A percentile compares a stretch with the other conserved stretches of the same genome.
Conservation (phyloP, 2,329 filamentous ascomycete genomes). For the Tolypocladium nubicola region DNA sequence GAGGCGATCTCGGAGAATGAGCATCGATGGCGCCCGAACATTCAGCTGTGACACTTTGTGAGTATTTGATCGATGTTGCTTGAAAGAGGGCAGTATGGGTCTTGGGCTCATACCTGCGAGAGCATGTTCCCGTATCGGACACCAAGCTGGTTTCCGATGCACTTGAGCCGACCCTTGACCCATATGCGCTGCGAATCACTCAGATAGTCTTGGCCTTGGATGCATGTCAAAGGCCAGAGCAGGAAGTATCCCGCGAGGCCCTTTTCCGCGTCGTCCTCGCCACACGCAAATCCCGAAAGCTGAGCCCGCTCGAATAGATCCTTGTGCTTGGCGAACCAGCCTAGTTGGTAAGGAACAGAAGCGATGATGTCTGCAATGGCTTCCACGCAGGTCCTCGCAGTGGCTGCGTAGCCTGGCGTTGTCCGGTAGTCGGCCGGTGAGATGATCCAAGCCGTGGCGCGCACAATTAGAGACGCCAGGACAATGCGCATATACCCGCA, state of each 20-base stretch:
- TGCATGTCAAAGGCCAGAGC: slow-evolving; percentile 44
- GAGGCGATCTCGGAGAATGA: slow-evolving; percentile 38
- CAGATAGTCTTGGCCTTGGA: slow-evolving; percentile 44
- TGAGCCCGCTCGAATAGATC: slow-evolving; percentile 26
- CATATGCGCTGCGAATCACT: slow-evolving; percentile 47
- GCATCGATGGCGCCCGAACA: slow-evolving; percentile 49
- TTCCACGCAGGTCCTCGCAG: slow-evolving; percentile 36
- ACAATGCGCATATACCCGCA: slow-evolving; percentile 40
- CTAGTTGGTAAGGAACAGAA: slow-evolving; percentile 47
- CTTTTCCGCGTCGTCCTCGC: slow-evolving; percentile 38
- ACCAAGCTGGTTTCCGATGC: slow-evolving; percentile 43
- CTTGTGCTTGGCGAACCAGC: slow-evolving; percentile 39
- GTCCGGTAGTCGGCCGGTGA: slow-evolving; percentile 50
- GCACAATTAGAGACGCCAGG: slow-evolving; percentile 41
- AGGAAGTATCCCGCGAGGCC: slow-evolving; percentile 46
- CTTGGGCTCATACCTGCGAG: slow-evolving; percentile 28
- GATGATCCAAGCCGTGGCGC: slow-evolving; percentile 49
- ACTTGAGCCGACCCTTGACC: slow-evolving; percentile 39
- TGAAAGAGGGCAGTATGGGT: neutral
- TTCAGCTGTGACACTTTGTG: slow-evolving; percentile 29
- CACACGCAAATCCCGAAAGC: slow-evolving; percentile 35
- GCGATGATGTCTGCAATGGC: slow-evolving; percentile 48
- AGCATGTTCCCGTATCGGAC: slow-evolving; percentile 46
- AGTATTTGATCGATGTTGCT: neutral
- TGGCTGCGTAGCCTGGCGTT: slow-evolving; percentile 47